Percentiles rank a stretch among this genome's conserved stretches.
phyloP scores from a whole-genome alignment of 257 asterid species.

The Solanum okadae region DNA sequence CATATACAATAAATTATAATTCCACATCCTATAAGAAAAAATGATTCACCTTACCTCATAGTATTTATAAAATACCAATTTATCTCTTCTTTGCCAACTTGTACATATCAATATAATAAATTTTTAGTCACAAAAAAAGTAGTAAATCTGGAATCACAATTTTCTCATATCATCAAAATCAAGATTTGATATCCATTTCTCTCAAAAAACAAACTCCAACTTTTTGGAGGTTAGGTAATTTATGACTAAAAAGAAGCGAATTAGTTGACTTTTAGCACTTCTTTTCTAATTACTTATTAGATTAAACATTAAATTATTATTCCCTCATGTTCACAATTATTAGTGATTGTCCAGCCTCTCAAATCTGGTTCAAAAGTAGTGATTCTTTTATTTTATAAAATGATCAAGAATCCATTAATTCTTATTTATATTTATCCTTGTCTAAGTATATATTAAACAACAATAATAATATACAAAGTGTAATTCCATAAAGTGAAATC shows the following conservation, averaged over 20 bases:
- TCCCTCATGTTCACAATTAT: background rate
- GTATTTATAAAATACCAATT: slow-evolving; percentile 13
- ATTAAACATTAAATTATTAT: background rate
- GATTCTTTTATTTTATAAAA: background rate
- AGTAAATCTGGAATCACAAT: slow-evolving; percentile 3
- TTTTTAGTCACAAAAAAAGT: background rate
- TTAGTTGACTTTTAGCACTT: slow-evolving; percentile 8
- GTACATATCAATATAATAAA: background rate
- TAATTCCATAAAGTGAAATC: no score
- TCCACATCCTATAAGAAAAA: background rate
- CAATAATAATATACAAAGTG: no score
- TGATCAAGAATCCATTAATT: background rate
- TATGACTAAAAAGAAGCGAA: background rate
- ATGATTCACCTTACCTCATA: slow-evolving; percentile 23
- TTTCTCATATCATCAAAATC: slow-evolving; percentile 6
- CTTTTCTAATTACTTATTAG: background rate
- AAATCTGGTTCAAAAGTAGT: background rate
- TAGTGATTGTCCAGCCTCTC: background rate
- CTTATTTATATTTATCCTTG: background rate
- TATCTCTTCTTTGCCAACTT: background rate
- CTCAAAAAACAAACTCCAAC: background rate
- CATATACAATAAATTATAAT: background rate
- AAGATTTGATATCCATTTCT: background rate
- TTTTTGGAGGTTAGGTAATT: background rate
- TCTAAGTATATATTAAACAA: background rate